Conservation (phyloP, 371 early-diverging fungal species). For the Phascolomyces articulosus region DNA sequence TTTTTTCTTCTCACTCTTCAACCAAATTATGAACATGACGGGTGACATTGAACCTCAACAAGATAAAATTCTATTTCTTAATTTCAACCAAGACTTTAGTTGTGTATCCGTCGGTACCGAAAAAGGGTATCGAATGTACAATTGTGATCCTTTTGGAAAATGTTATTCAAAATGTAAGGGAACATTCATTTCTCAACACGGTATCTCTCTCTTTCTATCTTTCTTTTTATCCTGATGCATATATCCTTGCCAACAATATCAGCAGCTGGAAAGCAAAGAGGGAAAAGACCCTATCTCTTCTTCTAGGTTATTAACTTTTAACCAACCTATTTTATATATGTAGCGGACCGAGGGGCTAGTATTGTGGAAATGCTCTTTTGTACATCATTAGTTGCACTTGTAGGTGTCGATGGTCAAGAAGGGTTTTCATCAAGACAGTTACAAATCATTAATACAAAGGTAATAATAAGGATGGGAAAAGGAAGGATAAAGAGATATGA, state of each 20-base stretch:
- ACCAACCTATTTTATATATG: conserved; percentile 63
- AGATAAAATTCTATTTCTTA: conserved; percentile 72
- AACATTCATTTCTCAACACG: no score
- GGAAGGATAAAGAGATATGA: conserved; percentile 38
- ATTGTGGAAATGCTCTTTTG: conserved; percentile 97
- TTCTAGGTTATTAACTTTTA: conserved; percentile 78
- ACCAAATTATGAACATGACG: conserved; percentile 67
- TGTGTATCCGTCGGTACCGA: conserved; percentile 92
- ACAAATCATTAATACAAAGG: conserved; percentile 96
- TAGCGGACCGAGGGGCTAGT: conserved; percentile 86
- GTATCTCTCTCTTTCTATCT: no score
- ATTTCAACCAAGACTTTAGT: conserved; percentile 93
- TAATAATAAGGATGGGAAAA: conserved; percentile 50
- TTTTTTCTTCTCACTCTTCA: conserved; percentile 29
- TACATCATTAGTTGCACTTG: conserved; percentile 94
- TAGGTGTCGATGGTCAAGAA: conserved; percentile 93
- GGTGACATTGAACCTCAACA: conserved; percentile 54
- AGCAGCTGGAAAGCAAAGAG: no score
- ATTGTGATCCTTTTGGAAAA: conserved; percentile 94
- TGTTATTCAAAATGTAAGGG: conserved; percentile 81
- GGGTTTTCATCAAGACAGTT: conserved; percentile 86
- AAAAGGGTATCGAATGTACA: conserved; percentile 89
- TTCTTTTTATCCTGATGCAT: no score
- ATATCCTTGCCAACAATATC: no score
- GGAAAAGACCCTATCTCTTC: no score